These are phyloP conservation scores for Scytalidium sp. DNA, from an alignment of 2,329 filamentous ascomycete genomes.

Conservation along the genomic window DNA sequence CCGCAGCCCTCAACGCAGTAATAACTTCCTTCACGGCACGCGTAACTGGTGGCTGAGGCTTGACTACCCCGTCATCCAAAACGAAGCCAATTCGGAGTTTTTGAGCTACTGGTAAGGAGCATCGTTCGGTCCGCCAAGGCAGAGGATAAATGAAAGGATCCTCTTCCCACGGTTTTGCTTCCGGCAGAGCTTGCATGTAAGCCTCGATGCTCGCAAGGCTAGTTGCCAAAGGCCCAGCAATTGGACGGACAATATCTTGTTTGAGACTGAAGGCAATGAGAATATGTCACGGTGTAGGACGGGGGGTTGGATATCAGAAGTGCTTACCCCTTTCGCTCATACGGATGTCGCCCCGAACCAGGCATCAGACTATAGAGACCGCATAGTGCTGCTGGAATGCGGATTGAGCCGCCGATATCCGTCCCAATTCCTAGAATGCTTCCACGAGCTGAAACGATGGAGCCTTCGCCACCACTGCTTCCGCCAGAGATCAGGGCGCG, in stretches of 20 bases:
- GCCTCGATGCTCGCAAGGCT: background rate
- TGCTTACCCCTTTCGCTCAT: background rate
- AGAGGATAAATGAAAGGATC: conserved; percentile 48
- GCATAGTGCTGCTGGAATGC: conserved; percentile 25
- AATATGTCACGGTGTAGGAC: background rate
- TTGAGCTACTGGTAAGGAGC: conserved; percentile 19
- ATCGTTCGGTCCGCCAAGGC: conserved; percentile 38
- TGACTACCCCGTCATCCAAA: conserved; percentile 34
- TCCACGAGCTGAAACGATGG: conserved; percentile 36
- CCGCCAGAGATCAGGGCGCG: conserved; percentile 54
- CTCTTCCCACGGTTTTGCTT: conserved; percentile 39
- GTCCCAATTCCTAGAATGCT: conserved; percentile 38
- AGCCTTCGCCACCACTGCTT: conserved; percentile 58
- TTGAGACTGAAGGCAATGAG: background rate
- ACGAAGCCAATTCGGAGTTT: conserved; percentile 56
- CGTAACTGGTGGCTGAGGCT: conserved; percentile 1
- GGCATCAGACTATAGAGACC: conserved; percentile 7
- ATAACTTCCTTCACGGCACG: conserved; percentile 51
- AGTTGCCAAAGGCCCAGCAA: conserved; percentile 1
- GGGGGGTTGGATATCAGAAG: background rate
- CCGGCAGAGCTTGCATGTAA: background rate
- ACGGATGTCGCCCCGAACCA: background rate
- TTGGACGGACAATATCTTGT: background rate
- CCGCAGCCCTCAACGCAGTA: conserved; percentile 38
- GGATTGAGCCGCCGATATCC: conserved; percentile 39